Conservation (phyloP, 179 eudicot genomes). For the Silene coronaria region DNA sequence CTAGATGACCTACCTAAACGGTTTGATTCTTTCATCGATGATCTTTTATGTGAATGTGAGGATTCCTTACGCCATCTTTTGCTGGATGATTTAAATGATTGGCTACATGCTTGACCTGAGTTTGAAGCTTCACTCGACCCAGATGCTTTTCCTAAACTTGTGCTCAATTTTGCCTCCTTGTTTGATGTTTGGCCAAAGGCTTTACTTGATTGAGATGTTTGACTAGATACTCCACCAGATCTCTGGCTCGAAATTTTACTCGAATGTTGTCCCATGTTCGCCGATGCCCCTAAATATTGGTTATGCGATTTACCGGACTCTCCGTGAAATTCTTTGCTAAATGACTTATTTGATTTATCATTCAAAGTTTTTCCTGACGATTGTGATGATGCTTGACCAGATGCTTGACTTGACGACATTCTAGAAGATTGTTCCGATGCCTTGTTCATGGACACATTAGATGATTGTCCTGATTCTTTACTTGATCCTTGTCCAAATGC, state of each 20-base stretch:
- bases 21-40: neutral
- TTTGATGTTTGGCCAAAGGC: neutral
- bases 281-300: neutral
- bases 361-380: neutral
- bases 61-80: neutral
- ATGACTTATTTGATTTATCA: neutral
- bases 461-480: neutral
- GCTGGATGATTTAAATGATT: neutral
- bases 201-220: no score
- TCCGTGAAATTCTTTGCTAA: no score
- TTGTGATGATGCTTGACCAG: neutral
- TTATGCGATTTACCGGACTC: neutral
- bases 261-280: neutral
- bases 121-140: neutral
- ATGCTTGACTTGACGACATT: neutral
- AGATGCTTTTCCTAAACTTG: neutral
- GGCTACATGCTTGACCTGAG: neutral
- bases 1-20: neutral
- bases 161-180: neutral
- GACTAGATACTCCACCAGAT: neutral
- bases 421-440: neutral
- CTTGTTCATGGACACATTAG: neutral
- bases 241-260: neutral
- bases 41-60: neutral
- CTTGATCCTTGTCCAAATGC: neutral